Conservation (phyloP, 352 stramenopile genomes). For the Phytophthora crassamura region DNA sequence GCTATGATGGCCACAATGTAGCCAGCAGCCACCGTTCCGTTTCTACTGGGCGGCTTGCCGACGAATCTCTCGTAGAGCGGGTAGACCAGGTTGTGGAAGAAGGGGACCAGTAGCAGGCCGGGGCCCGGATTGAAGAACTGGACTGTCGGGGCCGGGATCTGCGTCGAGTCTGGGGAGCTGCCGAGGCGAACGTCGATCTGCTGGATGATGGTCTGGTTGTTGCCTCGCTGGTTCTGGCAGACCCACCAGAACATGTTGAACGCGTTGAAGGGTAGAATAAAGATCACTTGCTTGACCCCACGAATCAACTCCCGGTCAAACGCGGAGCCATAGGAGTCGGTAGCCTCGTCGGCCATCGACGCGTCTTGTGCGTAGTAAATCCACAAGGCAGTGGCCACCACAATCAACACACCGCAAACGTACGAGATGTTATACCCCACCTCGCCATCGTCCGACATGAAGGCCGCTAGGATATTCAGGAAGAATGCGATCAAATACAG, state of each 20-base stretch:
- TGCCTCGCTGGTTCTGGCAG: conserved; percentile 62
- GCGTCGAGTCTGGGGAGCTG: conserved; percentile 31
- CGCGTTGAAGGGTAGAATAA: conserved; percentile 23
- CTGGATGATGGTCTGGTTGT: conserved; percentile 70
- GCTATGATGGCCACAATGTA: conserved; percentile 41
- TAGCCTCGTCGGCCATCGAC: conserved; percentile 50
- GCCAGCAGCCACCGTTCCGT: conserved; percentile 42
- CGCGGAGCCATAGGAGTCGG: conserved; percentile 33
- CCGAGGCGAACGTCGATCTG: conserved; percentile 57
- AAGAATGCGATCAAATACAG: conserved; percentile 42
- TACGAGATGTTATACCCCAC: conserved; percentile 51
- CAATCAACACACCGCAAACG: conserved; percentile 30
- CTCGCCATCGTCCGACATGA: conserved; percentile 43
- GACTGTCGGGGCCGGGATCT: conserved; percentile 57
- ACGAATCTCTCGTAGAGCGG: conserved; percentile 41
- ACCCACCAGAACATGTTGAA: conserved; percentile 64
- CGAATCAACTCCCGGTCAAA: conserved; percentile 49
- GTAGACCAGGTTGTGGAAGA: conserved; percentile 45
- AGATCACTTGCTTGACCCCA: conserved; percentile 57
- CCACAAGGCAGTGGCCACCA: conserved; percentile 45
- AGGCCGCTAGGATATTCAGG: conserved; percentile 56
- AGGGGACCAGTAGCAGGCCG: conserved; percentile 42
- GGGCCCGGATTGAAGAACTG: conserved; percentile 49
- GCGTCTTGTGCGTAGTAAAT: conserved; percentile 47
- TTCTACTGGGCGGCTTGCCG: conserved; percentile 44